Evolutionary conservation across 495 filamentous ascomycete genomes (phyloP).

Genomic region (Aspergillus carlsbadensis): DNA sequence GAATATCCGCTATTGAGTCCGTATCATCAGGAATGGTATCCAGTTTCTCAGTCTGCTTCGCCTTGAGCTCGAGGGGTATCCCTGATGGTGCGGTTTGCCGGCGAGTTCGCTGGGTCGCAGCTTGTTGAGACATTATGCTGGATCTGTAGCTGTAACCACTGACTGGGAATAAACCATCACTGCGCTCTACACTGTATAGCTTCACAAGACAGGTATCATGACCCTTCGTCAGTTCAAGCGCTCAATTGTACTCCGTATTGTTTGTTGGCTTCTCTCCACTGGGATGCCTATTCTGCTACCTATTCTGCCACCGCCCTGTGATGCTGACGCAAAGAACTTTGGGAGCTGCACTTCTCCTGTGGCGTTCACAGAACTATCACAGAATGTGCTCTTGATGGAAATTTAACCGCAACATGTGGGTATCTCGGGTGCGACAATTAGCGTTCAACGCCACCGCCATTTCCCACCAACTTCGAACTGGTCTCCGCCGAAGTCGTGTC

Average conservation of each 20-base stretch:
- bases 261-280: conserved; percentile 9
- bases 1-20: conserved; percentile 28
- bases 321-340: conserved; percentile 34
- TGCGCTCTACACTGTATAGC: neutral
- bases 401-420: conserved; percentile 28
- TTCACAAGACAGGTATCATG: neutral
- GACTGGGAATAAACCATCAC: neutral
- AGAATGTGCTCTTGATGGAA: conserved; percentile 12
- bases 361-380: neutral
- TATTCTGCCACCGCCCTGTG: conserved; percentile 44
- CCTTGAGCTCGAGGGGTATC: conserved; percentile 31
- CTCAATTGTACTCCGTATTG: neutral
- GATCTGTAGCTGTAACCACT: neutral
- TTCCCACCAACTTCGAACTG: conserved; percentile 21
- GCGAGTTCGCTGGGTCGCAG: conserved; percentile 35
- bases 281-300: conserved; percentile 7
- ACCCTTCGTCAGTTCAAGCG: neutral
- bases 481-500: conserved; percentile 21
- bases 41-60: conserved; percentile 25
- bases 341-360: conserved; percentile 14
- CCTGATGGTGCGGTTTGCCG: conserved; percentile 46
- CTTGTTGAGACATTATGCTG: conserved; percentile 25
- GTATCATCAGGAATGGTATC: conserved; percentile 24
- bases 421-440: conserved; percentile 29
- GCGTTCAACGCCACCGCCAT: conserved; percentile 19